These are phyloP conservation scores for Zea luxurians DNA, from an alignment of 176 grass and related monocot species.

Conservation along the genomic window DNA sequence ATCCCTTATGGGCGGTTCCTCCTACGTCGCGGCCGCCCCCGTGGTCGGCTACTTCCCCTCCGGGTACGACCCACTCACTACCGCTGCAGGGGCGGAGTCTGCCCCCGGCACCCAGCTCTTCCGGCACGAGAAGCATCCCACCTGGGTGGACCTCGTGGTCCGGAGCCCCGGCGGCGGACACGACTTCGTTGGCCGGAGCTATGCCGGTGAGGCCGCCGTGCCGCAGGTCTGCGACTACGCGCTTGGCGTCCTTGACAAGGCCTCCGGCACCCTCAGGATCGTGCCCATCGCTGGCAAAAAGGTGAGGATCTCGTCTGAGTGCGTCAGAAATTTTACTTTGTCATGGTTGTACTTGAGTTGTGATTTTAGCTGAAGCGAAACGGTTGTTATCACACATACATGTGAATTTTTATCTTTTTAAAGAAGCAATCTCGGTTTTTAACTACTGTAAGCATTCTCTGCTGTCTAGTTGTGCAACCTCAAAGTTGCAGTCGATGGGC, in stretches of 20 bases:
- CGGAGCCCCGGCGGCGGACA: conserved; percentile 35
- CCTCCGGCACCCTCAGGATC: conserved; percentile 71
- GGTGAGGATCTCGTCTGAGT: conserved; percentile 26
- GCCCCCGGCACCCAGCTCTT: conserved; percentile 37
- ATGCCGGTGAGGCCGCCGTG: conserved; percentile 61
- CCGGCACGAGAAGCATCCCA: conserved; percentile 44
- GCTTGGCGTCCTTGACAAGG: conserved; percentile 81
- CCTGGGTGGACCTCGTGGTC: conserved; percentile 70
- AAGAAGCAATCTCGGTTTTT: background rate
- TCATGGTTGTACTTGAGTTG: background rate
- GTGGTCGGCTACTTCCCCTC: conserved; percentile 81
- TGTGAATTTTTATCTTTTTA: background rate
- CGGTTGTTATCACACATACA: background rate
- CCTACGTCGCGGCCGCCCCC: conserved; percentile 42
- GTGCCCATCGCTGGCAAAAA: conserved; percentile 74
- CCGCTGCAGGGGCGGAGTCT: background rate
- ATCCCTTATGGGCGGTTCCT: conserved; percentile 1
- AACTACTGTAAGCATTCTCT: background rate
- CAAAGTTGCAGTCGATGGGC: background rate
- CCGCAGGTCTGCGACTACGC: conserved; percentile 71
- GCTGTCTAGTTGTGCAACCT: background rate
- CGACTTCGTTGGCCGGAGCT: conserved; percentile 79
- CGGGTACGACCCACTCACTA: conserved; percentile 58
- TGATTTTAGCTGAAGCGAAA: background rate
- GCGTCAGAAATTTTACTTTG: background rate